These are phyloP conservation scores for Zoysia pacifica DNA, from an alignment of 176 grass and related monocot genomes.

Conservation along the genomic window DNA sequence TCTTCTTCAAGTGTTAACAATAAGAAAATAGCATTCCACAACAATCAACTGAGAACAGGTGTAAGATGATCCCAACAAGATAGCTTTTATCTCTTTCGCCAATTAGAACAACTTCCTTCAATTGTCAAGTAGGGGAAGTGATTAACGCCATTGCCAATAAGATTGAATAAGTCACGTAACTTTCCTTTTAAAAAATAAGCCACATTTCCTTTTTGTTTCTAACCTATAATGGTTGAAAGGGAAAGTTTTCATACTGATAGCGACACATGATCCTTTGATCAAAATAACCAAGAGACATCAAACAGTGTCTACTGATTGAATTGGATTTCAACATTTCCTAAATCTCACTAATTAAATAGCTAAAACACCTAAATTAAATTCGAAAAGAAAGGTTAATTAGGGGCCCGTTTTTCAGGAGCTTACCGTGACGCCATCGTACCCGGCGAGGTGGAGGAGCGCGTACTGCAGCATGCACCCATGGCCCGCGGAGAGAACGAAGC, in stretches of 20 bases:
- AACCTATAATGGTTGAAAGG: too few relatives aligned
- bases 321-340: neutral
- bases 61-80: neutral
- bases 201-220: too few relatives aligned
- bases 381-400: neutral
- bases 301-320: neutral
- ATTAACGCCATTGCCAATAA: too few relatives aligned
- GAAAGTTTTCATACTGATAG: too few relatives aligned
- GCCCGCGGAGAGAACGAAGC: constrained; percentile 87
- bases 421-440: constrained; percentile 79
- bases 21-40: neutral
- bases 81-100: neutral
- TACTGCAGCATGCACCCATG: constrained; percentile 95
- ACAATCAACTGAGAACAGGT: too few relatives aligned
- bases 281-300: neutral
- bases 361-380: neutral
- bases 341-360: neutral
- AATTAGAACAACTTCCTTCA: neutral
- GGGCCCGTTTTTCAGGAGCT: neutral
- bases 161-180: too few relatives aligned
- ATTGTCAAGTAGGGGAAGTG: neutral
- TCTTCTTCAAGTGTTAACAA: neutral
- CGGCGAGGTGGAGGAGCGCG: constrained; percentile 83
- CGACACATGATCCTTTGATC: neutral
- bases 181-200: too few relatives aligned